Evolutionary conservation across 2,329 filamentous ascomycete genomes (phyloP), one percentile per base, ranked within the genome.

Genomic region (Penicillium sp.): DNA sequence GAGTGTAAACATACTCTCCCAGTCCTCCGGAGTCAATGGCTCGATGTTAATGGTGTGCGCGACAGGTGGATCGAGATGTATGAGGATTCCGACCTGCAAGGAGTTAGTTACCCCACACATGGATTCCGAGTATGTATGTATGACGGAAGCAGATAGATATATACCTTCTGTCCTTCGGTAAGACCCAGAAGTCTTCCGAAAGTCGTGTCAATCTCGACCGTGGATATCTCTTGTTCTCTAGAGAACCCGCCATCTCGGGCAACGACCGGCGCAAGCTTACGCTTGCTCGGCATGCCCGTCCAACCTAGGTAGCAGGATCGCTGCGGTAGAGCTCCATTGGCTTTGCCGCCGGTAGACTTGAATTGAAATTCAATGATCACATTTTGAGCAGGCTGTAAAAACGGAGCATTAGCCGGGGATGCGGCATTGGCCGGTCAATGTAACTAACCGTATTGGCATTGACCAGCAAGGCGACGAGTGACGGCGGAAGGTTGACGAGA

Each of bases 21-120:
- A 99, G 69, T 99, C 94, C 52, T 95, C 91, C 1, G 93, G 86
- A 0, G 94, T 97, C 64, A 97, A 75, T 27, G 94, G 94, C 70
- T 99, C 95, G 63, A 99, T 97, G 68, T 97, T 91, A 72, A 99
- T 88, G 1, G 92, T 97, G 71, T 97, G 91, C 42, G 91, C 91
- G 58, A 94, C 77, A 2, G 92, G 91, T 42, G 93, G 93, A 68
- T 99, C 91, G 57, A 97, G 76, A 71, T 99, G 94, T 58, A 99
- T 80, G 29, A 78, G 71, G 42, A 88, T 73, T 33, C 80, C 80
- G 59, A 86, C 80, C 80, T 83, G 68, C 46, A 51, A 53, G 41
- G 17, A 29, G 59, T 74, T 56, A 71, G 59, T 47, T 62, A 43
- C 80, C 40, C 77, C 39, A 42, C 39, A 78, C 59, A 36, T 36